These are phyloP conservation scores for Cladosporium velox DNA, from an alignment of 2,329 filamentous ascomycete species.

Conservation along the genomic window DNA sequence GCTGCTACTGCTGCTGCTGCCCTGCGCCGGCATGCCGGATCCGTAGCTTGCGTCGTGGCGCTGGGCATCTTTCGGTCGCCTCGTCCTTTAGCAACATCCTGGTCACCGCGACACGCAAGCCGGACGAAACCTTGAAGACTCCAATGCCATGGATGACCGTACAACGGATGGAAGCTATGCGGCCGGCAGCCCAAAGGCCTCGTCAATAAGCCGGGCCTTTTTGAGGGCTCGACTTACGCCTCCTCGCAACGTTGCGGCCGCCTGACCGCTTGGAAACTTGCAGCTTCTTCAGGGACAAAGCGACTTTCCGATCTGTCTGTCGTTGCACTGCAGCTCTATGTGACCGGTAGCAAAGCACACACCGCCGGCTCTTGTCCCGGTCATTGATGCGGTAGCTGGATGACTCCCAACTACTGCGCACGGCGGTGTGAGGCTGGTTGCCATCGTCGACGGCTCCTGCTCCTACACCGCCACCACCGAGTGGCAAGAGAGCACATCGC, in stretches of 20 bases:
- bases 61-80: conserved; percentile 9
- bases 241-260: conserved; percentile 10
- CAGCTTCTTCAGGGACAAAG: conserved; percentile 13
- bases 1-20: conserved; percentile 1
- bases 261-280: conserved; percentile 13
- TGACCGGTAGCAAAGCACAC: conserved; percentile 17
- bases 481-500: background rate
- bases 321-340: conserved; percentile 12
- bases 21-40: conserved; percentile 9
- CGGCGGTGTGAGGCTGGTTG: conserved; percentile 13
- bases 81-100: conserved; percentile 5
- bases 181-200: background rate
- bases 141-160: background rate
- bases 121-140: conserved; percentile 12
- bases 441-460: conserved; percentile 13
- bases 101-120: conserved; percentile 14
- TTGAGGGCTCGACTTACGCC: conserved; percentile 9
- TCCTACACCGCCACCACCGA: conserved; percentile 16
- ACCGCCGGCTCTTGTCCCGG: conserved; percentile 13
- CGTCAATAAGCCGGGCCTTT: background rate
- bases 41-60: conserved; percentile 6
- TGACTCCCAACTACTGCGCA: conserved; percentile 1
- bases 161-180: background rate
- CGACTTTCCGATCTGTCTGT: conserved; percentile 1
- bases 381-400: conserved; percentile 7